Base-by-base conservation (phyloP, 164 flowering plant genomes). In the Euptelea pleiosperma region DNA sequence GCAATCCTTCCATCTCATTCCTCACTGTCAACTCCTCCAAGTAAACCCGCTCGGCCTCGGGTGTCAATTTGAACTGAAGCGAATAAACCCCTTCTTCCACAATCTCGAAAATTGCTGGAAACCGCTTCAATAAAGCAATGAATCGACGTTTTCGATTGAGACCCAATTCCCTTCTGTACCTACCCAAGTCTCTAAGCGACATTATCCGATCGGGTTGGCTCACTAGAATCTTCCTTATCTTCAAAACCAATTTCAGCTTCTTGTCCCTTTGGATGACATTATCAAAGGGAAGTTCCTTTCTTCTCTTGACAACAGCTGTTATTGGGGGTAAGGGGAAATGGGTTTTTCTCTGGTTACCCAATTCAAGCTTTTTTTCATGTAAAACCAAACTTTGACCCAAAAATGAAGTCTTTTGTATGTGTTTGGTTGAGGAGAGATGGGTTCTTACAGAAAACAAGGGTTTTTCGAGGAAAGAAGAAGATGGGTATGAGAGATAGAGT, bases 261-360 rank as follows among this genome's bases (percentile, higher is more conserved):
- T 93, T 93, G 57, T 93, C 98, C 52, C 76, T 80, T 48, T 93
- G 86, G 46, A 93, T 86, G 21, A 90, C 94, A 63, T 86, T 90
- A 57, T 90, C 98, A 46, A 90, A 85, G 8, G 98, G 78, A 28
- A 72, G 70, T 74, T 93, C 97, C 73, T 93, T 93, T 70, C 97
- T 75, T 62, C 96, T 80, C 85, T 93, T 93, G 41, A 90, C 94
- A 29, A 63, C 86, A 36, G 97, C 89, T 64, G 75, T 71, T 16
- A 90, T 61, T 3, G 86, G 85, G 29, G 43, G 66, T 71, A 72
- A 41, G 0, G 78, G 74, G 28, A 62, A 57, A 57, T 42, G 72
- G 66, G 67, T 35, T 63, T 69, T 83, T 31, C 72, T 72, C 15
- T 28, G 35, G 41, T 63, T 48, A 35, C 61, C 45, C 24, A 54